Evolutionary conservation across 805 yeast genomes (phyloP), one percentile per base, ranked within the genome.

Genomic region (Saccharomycopsis sp.): DNA sequence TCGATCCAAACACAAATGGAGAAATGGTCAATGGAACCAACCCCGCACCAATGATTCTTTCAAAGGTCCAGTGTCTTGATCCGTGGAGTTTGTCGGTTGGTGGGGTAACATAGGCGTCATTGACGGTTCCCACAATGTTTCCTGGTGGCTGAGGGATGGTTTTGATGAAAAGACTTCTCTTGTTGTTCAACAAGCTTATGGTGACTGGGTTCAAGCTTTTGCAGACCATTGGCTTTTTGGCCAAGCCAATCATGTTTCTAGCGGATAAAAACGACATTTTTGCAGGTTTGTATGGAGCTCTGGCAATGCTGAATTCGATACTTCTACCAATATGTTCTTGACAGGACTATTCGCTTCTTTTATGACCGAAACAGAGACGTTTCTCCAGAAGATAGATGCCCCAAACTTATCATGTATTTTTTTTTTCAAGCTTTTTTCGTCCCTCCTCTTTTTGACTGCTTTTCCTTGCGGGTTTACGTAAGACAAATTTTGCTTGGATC

Each of bases 11-110:
- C 44, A 86, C 79, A 64, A 91, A 80, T 21, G 98, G 97, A 21
- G 84, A 74, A 46, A 85, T 79, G 29, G 84, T 78, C 61, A 92
- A 74, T 34, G 99, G 99, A 23, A 90, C 79, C 70, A 91, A 75
- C 9, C 85, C 82, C 16, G 85, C 70, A 2, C 95, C 78, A 40
- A 90, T 73, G 2, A 81, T 66, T 64, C 89, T 82, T 77, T 92
- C 99, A 65, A 85, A 84, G n/a, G 88, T 76, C 99, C 99, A 92
- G 76, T 91, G 98, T 70, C 82, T 79, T 23, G 95, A 87, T 52
- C 98, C 97, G 67, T 90, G 91, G 54, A 76, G 67, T 63, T 77
- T 81, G 66, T 80, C 76, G 3, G 84, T 70, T 47, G 76, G 71
- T 46, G 97, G 97, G 15, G 82, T 74, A 37, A 75, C 73, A 66